Evolutionary conservation across 495 filamentous ascomycete genomes (phyloP), one percentile per base, ranked within the genome.

Genomic region (Tricharina praecox): DNA sequence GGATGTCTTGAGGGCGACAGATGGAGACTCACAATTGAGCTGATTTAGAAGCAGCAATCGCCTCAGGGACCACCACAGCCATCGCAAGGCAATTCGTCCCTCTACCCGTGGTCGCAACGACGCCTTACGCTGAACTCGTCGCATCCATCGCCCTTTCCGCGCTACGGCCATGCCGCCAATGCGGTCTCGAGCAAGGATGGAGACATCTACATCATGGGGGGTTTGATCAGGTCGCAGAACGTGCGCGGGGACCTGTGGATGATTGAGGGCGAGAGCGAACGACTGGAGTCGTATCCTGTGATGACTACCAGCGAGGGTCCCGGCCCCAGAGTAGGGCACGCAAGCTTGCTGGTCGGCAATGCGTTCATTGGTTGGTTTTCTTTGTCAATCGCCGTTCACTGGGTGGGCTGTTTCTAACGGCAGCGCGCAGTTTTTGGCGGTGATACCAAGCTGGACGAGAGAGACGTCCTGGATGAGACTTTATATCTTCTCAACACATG

Each of bases 161-260:
- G 92, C 60, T 96, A 96, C 72, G 92, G 92, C 59, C 86, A 92
- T 35, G 92, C 92, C 7, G 86, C 93, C 64, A 99, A 96, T 63
- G 73, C 86, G 0, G 70, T 81, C 11, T 78, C 87, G 15, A 93
- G 87, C 5, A 96, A 95, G 63, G 92, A 99, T 65, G 92, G 92
- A 38, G 82, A 92, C 58, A 82, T 99, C 39, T 99, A 96, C 57
- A 72, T 99, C 55, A 96, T 99, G 88, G 92, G 92, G 35, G 92
- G 92, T 36, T 64, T 99, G 46, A 83, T 96, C 54, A 85, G 92
- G 59, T 86, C 86, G 35, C 82, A 84, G 7, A 93, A 82, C 0
- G 90, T 96, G 11, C 93, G 93, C 56, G 92, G 92, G 23, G 92
- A 99, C 64, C 63, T 99, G 35, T 99, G 92, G 92, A 81, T 95